Base-by-base conservation (phyloP, 305 asterid species). In the Fraxinus greggii region DNA sequence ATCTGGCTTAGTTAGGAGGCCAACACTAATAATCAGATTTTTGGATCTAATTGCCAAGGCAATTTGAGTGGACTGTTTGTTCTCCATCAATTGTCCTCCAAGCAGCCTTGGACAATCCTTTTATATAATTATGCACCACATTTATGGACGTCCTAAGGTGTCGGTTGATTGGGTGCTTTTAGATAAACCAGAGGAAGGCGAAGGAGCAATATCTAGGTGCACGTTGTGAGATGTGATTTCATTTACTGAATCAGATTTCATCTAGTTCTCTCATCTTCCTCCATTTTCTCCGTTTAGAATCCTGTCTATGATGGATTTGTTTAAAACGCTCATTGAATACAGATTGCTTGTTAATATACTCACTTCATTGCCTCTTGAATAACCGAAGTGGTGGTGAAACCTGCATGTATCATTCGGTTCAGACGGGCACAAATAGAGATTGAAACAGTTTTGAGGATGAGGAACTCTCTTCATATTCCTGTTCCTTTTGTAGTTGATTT, bases 1-100 rank as follows among this genome's bases (percentile, higher is more conserved):
- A 69, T 29, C 24, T 70, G 75, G 75, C 75, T 29, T 70, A 70
- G 75, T 70, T 70, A 70, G 42, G 75, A 70, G 75, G 75, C 75
- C 21, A 70, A 70, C 40, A 70, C 26, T 6, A 31, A 70, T 32
- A 70, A 31, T 70, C 42, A 70, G 75, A 31, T 31, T 70, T 69
- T 31, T 31, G 21, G 42, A 70, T 70, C 75, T 31, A 19, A 70
- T 31, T 5, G 75, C 42, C 24, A 31, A 70, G 75, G 75, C 75
- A 70, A 29, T 70, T 70, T 70, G 75, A 70, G 75, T 31, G 75
- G 75, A 70, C 42, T 5, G 24, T 17, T 31, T 70, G 42, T 70
- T 70, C 35, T 70, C 40, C 12, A 17, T 70, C 42, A 70, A 26
- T 17, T 29, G 75, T 70, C 40, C 75, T 29, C 42, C 75, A 70